Conservation (phyloP, 2,329 filamentous ascomycete species). For the Colletotrichum higginsianum region DNA sequence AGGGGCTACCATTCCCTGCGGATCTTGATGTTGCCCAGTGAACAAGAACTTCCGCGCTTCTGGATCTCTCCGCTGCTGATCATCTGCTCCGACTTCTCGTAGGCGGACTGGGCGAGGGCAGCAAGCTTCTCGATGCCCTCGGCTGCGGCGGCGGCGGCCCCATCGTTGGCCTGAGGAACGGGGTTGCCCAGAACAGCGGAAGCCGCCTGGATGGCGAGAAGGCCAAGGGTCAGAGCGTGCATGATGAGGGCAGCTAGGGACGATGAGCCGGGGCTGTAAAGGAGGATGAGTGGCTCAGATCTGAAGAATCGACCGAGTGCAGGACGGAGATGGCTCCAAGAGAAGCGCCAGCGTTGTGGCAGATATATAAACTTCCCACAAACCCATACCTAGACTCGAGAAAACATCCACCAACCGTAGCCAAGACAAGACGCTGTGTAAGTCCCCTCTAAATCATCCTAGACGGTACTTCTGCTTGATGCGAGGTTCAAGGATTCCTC, state of each 20-base stretch:
- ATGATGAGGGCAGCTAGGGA: background rate
- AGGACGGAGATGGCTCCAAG: background rate
- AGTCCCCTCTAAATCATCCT: background rate
- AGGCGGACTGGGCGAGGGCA: constrained; percentile 42
- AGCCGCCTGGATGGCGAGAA: constrained; percentile 43
- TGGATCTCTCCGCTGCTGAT: constrained; percentile 35
- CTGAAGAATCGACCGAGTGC: constrained; percentile 44
- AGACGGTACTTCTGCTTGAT: background rate
- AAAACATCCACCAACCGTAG: background rate
- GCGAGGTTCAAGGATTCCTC: background rate
- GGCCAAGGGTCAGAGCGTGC: constrained; percentile 26
- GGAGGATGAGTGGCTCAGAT: constrained; percentile 54
- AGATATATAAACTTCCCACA: constrained; percentile 22
- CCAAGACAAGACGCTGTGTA: background rate
- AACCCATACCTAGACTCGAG: background rate
- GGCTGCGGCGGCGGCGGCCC: constrained; percentile 11
- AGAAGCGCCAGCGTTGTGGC: constrained; percentile 6
- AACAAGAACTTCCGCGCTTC: constrained; percentile 47
- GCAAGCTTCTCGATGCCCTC: constrained; percentile 29
- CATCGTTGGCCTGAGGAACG: background rate
- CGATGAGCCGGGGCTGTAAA: background rate
- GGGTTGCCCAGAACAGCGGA: constrained; percentile 28
- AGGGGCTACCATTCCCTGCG: constrained; percentile 51
- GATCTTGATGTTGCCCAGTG: constrained; percentile 46
- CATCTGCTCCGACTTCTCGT: constrained; percentile 45